Conservation (phyloP, 805 yeast species). For the Saccharomycopsis babjevae region DNA sequence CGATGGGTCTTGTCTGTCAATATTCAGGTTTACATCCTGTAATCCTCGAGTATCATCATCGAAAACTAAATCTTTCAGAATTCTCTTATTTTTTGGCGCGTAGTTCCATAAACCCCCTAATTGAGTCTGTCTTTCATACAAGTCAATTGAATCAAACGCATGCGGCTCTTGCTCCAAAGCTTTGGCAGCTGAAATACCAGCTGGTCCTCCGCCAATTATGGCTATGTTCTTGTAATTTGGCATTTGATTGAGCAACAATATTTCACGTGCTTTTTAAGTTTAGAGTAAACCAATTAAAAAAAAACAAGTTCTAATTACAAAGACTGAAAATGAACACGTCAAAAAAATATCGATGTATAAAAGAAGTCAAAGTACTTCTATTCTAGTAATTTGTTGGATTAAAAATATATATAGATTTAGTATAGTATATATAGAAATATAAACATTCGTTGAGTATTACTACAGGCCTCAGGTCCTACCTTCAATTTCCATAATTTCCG, state of each 20-base stretch:
- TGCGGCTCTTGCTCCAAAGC: constrained; percentile 46
- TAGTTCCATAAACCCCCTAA: constrained; percentile 82
- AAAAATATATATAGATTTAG: no score
- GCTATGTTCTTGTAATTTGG: constrained; percentile 33
- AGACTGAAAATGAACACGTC: no score
- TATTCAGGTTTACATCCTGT: constrained; percentile 21
- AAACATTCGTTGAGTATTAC: no score
- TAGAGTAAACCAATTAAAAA: no score
- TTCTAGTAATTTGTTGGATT: no score
- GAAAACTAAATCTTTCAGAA: constrained; percentile 20
- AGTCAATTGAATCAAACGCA: constrained; percentile 32
- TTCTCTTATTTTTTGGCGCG: constrained; percentile 24
- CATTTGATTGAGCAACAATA: neutral
- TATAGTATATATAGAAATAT: no score
- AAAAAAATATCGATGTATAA: no score
- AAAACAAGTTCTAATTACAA: no score
- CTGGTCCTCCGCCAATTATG: constrained; percentile 72
- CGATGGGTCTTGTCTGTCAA: constrained; percentile 17
- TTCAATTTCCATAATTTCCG: no score
- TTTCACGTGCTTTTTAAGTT: no score
- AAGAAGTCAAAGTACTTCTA: no score
- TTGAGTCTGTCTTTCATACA: constrained; percentile 48
- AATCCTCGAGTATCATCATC: constrained; percentile 24
- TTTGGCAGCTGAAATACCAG: constrained; percentile 56
- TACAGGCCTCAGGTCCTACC: no score